Base-by-base conservation (phyloP, 768 basidiomycete species). In the Lactifluus piperatus region DNA sequence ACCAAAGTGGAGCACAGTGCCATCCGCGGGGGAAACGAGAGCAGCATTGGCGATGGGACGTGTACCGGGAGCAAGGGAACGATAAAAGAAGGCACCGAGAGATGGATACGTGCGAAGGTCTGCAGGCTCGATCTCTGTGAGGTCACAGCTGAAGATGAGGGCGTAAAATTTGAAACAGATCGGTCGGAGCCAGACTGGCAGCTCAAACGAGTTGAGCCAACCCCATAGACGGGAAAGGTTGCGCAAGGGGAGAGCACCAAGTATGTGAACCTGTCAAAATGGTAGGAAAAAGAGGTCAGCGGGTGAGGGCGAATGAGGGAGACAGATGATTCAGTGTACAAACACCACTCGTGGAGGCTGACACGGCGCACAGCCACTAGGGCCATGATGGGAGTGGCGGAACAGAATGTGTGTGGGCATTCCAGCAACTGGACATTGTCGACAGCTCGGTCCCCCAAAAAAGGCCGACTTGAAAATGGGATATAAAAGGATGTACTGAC, bases 211-310 rank as follows among this genome's bases (percentile, higher is more conserved):
- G 75, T 97, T 99, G 62, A 98, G 67, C 71, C 94, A 94, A 6
- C 97, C 97, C 94, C 95, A 98, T 5, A 98, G 72, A 1, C 94
- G 86, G n/a, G 95, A 98, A 69, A 97, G 83, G 62, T 93, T 93
- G 43, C 94, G 84, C 6, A 98, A 80, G 0, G 97, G 97, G 1
- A 99, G 81, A 10, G 94, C 94, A 52, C 94, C 95, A 51, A 98
- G 78, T 48, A 98, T 94, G 73, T 95, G 90, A n/a, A 98, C 92
- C 93, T 91, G 61, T 20, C 8, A 48, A 50, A 44, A 54, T n/a
- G 29, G 55, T 46, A 34, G 62, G 27, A 49, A 30, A 29, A 7
- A 18, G 32, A 29, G 13, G 50, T 49, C 48, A 44, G 41, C 16
- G 36, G 20, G 53, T n/a, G n/a, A 22, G 29, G 18, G 53, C 3